Evolutionary conservation across 2,329 filamentous ascomycete species (phyloP).

Genomic region (Fusarium albosuccineum): DNA sequence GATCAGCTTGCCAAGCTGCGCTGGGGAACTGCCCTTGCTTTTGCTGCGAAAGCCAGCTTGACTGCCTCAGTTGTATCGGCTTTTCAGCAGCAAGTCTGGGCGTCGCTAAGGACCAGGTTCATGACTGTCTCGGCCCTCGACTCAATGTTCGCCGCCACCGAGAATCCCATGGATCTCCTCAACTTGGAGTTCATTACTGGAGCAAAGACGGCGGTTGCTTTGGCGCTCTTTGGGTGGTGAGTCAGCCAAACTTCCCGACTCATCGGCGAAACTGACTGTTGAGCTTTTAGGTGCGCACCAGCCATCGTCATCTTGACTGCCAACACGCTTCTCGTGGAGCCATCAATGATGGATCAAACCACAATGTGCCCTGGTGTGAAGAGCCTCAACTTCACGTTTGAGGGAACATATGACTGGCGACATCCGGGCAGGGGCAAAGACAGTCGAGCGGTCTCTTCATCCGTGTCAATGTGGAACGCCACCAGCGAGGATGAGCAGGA

Average conservation of each 20-base stretch:
- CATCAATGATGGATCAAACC: neutral
- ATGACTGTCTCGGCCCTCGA: slow-evolving; percentile 7
- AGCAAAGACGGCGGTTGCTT: neutral
- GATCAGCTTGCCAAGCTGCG: slow-evolving; percentile 9
- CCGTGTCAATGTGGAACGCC: neutral
- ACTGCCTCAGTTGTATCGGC: neutral
- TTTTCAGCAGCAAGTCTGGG: slow-evolving; percentile 10
- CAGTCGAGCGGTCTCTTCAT: neutral
- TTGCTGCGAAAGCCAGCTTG: slow-evolving; percentile 15
- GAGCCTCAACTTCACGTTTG: slow-evolving; percentile 19
- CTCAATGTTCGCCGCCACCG: slow-evolving; percentile 14
- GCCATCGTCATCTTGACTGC: slow-evolving; percentile 9
- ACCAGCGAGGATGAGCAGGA: neutral
- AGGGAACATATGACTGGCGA: neutral
- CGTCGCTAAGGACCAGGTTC: neutral
- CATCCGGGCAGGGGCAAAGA: neutral
- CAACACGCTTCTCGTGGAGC: slow-evolving; percentile 5
- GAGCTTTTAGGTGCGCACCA: neutral
- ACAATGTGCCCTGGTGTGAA: neutral
- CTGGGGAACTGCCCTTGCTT: slow-evolving; percentile 12
- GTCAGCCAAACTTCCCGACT: neutral
- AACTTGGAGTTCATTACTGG: neutral
- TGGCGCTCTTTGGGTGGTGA: slow-evolving; percentile 21
- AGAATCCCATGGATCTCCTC: neutral
- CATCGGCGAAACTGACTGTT: neutral